phyloP scores from a whole-genome alignment of 1,284 basidiomycete genomes.

The Trichosporon faecale region DNA sequence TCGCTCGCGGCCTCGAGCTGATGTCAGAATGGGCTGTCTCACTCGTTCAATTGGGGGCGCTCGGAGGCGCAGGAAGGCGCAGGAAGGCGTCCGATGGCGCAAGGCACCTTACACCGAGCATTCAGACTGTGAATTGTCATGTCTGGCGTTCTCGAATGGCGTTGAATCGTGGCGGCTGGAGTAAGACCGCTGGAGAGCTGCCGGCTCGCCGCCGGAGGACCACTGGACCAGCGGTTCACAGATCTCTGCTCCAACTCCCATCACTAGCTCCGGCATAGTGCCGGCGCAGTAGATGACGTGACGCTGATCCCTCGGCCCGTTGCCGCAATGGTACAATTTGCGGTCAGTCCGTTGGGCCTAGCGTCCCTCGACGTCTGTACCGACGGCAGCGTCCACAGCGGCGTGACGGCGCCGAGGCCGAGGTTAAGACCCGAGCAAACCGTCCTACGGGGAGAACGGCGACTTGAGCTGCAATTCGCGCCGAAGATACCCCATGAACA shows the following conservation, averaged over 20 bases:
- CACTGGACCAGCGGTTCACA: no score
- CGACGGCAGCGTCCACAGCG: no score
- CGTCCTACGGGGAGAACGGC: no score
- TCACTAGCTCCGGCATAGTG: neutral
- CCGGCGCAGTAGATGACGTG: neutral
- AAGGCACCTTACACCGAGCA: neutral
- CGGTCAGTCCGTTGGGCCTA: neutral
- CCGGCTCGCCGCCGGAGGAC: no score
- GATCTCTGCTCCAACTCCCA: no score
- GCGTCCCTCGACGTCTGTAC: no score
- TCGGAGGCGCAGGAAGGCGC: neutral
- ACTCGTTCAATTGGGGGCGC: neutral
- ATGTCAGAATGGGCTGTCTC: neutral
- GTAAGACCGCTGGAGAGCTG: neutral
- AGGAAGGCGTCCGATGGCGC: neutral
- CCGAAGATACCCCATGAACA: no score
- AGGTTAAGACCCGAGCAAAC: no score
- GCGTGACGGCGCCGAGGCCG: no score
- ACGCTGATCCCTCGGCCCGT: neutral
- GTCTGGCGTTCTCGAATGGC: neutral
- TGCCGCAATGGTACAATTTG: neutral
- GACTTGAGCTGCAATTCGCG: no score
- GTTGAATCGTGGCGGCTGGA: neutral
- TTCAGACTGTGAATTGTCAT: neutral
- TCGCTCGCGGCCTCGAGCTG: no score